Evolutionary conservation across 495 filamentous ascomycete genomes (phyloP), one percentile per base, ranked within the genome.

Genomic region (Hypoxylon perforatum): DNA sequence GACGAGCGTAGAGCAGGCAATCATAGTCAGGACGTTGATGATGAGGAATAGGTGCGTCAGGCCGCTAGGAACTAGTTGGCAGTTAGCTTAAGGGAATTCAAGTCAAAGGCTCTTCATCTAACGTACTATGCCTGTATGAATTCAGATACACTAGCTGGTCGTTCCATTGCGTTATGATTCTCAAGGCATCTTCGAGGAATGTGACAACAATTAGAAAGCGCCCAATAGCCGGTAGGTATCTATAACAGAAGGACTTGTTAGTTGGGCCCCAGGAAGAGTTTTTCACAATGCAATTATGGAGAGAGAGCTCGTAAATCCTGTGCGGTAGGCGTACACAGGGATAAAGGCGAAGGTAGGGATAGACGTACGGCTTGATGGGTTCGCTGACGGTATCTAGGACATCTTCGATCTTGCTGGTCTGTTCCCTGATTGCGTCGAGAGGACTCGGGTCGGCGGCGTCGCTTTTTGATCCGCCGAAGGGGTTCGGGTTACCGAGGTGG

Each of bases 371-470:
- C 81, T 97, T 98, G 65, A 98, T 80, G 14, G 96, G 95, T 67
- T 96, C 95, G 57, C 92, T 88, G 68, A 94, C 47, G 11, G 90
- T 92, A 76, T 99, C 95, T 75, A 99, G 77, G 79, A 91, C 83
- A 75, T 99, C 95, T 80, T 99, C 95, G 67, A 99, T 96, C 84
- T 97, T 97, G 86, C 90, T 96, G 28, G 95, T 98, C 77, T 98
- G 93, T 78, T 92, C 89, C 50, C 95, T 86, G 69, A 99, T 94
- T 44, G 90, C 84, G 76, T 97, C 96, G 47, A 99, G 87, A 48
- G 95, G 91, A 80, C 91, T 94, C 25, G 92, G 89, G 70, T 95
- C 92, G 67, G 78, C 81, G 86, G 59, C 85, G 81, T 62, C 86
- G 82, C 70, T 86, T 84, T 74, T 81, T 4, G 73, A 57, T 10